phyloP scores from a whole-genome alignment of 2,329 filamentous ascomycete species.

The Chaetomiaceae sp. region DNA sequence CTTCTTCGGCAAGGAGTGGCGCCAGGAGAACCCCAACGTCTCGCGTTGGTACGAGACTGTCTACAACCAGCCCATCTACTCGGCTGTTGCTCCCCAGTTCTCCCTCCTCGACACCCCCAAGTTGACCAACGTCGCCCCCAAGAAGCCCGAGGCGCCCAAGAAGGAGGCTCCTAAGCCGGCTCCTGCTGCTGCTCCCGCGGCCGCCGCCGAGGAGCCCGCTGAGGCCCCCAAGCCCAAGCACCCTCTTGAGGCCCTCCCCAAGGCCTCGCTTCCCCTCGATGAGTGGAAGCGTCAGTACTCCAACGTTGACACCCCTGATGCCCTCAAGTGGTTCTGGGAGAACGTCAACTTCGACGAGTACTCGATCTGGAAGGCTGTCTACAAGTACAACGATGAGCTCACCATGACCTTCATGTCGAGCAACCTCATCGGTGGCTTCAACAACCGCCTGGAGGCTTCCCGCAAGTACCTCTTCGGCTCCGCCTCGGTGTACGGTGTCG shows the following conservation, averaged over 20 bases:
- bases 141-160: conserved; percentile 72
- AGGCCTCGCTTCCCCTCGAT: conserved; percentile 77
- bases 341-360: conserved; percentile 91
- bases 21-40: conserved; percentile 74
- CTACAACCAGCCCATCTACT: conserved; percentile 87
- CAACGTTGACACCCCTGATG: conserved; percentile 81
- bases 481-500: conserved; percentile 80
- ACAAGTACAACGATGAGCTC: conserved; percentile 99
- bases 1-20: conserved; percentile 91
- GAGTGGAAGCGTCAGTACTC: conserved; percentile 99
- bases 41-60: conserved; percentile 95
- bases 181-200: conserved; percentile 26
- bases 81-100: conserved; percentile 68
- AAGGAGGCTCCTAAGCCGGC: conserved; percentile 38
- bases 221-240: conserved; percentile 89
- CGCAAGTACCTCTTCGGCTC: conserved; percentile 97
- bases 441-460: conserved; percentile 91
- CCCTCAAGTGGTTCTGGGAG: conserved; percentile 98
- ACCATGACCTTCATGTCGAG: conserved; percentile 97
- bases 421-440: conserved; percentile 98
- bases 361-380: conserved; percentile 89
- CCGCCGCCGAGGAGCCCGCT: conserved; percentile 38
- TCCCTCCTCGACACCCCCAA: conserved; percentile 79
- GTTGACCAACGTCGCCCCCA: conserved; percentile 62
- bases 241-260: conserved; percentile 79